These are phyloP conservation scores for Ophiocordyceps robertsii DNA, from an alignment of 2,329 filamentous ascomycete species.

Conservation along the genomic window DNA sequence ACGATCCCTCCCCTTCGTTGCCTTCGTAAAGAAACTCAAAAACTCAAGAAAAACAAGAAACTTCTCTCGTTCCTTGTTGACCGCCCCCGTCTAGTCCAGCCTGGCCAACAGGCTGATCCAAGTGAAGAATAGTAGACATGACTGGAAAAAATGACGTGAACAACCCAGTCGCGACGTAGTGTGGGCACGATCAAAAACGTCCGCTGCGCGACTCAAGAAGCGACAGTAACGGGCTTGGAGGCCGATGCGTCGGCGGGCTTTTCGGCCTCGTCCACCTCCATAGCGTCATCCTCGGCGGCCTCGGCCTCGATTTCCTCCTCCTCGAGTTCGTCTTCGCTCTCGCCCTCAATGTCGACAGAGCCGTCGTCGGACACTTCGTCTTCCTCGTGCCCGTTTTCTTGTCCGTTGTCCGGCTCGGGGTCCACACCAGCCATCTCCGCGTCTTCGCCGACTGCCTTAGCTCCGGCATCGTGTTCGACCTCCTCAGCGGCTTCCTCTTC, in stretches of 20 bases:
- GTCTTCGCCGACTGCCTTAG: conserved; percentile 46
- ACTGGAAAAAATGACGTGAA: background rate
- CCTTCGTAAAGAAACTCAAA: no score
- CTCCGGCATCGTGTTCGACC: conserved; percentile 38
- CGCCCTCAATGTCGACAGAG: conserved; percentile 67
- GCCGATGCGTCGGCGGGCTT: conserved; percentile 17
- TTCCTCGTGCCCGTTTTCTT: conserved; percentile 40
- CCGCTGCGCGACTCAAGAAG: conserved; percentile 10
- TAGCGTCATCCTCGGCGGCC: conserved; percentile 27
- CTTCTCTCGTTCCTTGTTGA: no score
- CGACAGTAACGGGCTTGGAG: conserved; percentile 18
- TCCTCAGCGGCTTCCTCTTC: conserved; percentile 55
- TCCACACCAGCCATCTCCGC: conserved; percentile 65
- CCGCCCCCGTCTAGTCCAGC: no score
- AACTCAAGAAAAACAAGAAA: no score
- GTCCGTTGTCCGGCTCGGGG: conserved; percentile 20
- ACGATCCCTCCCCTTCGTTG: no score
- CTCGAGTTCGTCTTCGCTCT: conserved; percentile 60
- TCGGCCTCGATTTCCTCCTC: conserved; percentile 37
- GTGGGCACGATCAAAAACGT: no score
- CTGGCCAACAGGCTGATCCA: no score
- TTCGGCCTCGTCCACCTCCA: conserved; percentile 34
- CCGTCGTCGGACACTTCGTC: conserved; percentile 59
- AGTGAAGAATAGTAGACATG: background rate
- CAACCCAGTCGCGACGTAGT: background rate